Conservation (phyloP, 2,329 filamentous ascomycete species). For the Fusarium odoratissimum region DNA sequence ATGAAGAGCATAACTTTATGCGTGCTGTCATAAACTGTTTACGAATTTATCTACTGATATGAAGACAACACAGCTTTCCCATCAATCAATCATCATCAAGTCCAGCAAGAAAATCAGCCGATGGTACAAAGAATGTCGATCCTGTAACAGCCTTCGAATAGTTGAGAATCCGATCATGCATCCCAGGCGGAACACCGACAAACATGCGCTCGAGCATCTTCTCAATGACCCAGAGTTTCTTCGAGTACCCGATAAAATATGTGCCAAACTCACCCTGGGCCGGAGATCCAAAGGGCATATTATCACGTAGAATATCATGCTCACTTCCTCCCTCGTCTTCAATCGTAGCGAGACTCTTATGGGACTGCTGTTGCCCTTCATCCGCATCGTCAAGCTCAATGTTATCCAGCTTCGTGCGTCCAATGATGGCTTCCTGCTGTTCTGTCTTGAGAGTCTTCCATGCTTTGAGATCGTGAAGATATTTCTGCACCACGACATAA, state of each 20-base stretch:
- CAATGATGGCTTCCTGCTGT: slow-evolving; percentile 66
- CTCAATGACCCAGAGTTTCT: slow-evolving; percentile 66
- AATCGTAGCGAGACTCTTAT: slow-evolving; percentile 67
- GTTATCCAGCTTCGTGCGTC: slow-evolving; percentile 68
- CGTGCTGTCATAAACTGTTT: not conserved
- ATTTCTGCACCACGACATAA: slow-evolving; percentile 70
- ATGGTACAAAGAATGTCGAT: slow-evolving; percentile 64
- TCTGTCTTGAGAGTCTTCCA: slow-evolving; percentile 62
- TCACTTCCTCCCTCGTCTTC: slow-evolving; percentile 63
- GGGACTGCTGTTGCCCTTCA: slow-evolving; percentile 60
- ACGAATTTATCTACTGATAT: not conserved
- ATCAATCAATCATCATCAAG: slow-evolving; percentile 9
- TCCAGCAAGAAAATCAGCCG: slow-evolving; percentile 15
- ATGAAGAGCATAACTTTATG: not conserved
- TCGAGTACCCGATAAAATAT: slow-evolving; percentile 68
- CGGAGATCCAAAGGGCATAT: slow-evolving; percentile 70
- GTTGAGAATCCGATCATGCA: slow-evolving; percentile 67
- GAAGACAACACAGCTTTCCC: not conserved
- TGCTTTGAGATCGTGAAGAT: slow-evolving; percentile 61
- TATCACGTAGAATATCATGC: slow-evolving; percentile 66
- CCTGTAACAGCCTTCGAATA: slow-evolving; percentile 66
- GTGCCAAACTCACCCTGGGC: slow-evolving; percentile 64
- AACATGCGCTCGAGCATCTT: slow-evolving; percentile 70
- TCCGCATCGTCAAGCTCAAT: slow-evolving; percentile 65
- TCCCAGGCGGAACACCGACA: slow-evolving; percentile 62